Evolutionary conservation across 176 grass and related monocot genomes (phyloP).

Genomic region (Oryza rufipogon): DNA sequence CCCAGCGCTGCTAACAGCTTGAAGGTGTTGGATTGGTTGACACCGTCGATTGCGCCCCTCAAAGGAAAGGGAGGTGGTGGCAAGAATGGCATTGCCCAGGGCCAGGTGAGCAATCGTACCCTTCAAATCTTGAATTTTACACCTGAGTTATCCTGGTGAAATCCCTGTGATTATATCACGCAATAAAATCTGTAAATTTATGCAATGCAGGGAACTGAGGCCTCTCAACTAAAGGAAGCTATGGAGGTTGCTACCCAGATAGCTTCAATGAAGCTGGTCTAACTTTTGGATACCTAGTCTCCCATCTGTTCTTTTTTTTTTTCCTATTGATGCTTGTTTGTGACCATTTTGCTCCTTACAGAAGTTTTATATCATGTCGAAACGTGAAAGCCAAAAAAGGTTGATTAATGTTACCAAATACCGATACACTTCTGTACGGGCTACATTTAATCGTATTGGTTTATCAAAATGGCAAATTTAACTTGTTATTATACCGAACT

Average conservation of each 20-base stretch:
- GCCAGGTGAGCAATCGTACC: conserved; percentile 59
- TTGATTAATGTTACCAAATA: not conserved
- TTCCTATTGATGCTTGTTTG: not conserved
- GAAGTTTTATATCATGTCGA: not conserved
- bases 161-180: not conserved
- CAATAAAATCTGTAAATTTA: conserved; percentile 27
- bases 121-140: not conserved
- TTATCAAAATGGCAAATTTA: not conserved
- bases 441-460: not conserved
- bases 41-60: conserved; percentile 72
- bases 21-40: conserved; percentile 87
- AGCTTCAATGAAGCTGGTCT: conserved; percentile 76
- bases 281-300: conserved; percentile 9
- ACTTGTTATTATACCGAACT: not conserved
- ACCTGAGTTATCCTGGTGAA: no score
- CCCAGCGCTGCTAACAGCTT: conserved; percentile 47
- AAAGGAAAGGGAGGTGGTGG: conserved; percentile 85
- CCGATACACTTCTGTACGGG: not conserved
- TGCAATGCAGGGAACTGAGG: conserved; percentile 73
- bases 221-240: conserved; percentile 65
- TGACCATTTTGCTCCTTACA: not conserved
- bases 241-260: conserved; percentile 74
- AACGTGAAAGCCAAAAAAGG: not conserved
- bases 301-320: no score
- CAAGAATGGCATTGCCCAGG: conserved; percentile 86